These are phyloP conservation scores for Plantago major DNA, from an alignment of 257 asterid genomes.

Conservation along the genomic window DNA sequence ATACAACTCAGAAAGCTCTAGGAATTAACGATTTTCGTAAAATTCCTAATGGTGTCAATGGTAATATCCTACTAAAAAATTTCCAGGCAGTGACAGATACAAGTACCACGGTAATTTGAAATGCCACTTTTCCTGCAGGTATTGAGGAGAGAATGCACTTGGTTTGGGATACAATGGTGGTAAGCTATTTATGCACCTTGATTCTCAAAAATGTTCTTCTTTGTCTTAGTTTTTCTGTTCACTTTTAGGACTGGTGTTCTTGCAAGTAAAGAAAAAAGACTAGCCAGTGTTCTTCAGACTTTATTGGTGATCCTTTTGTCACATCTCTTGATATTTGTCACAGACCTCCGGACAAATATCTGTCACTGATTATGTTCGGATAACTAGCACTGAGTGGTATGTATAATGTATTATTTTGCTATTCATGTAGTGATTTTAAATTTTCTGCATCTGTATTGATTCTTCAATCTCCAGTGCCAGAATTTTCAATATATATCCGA, in stretches of 20 bases:
- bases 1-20: conserved; percentile 75
- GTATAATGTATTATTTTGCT: conserved; percentile 11
- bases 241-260: neutral
- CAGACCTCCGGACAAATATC: conserved; percentile 85
- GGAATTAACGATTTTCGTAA: conserved; percentile 88
- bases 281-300: neutral
- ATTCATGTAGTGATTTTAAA: neutral
- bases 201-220: neutral
- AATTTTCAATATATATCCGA: conserved; percentile 89
- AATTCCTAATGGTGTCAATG: conserved; percentile 98
- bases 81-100: conserved; percentile 1
- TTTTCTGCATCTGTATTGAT: conserved; percentile 14
- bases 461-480: conserved; percentile 56
- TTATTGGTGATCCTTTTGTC: conserved; percentile 1
- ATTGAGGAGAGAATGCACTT: conserved; percentile 98
- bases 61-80: conserved; percentile 30
- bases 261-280: neutral
- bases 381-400: conserved; percentile 94
- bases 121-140: conserved; percentile 39
- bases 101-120: conserved; percentile 6
- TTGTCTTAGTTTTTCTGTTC: neutral
- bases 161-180: conserved; percentile 98
- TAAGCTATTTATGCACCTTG: conserved; percentile 30
- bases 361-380: conserved; percentile 68
- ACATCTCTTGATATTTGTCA: conserved; percentile 14